Percentiles rank a stretch among this genome's conserved stretches.
phyloP scores from a whole-genome alignment of 1,139 yeast species.

The Diutina scorzettiae region DNA sequence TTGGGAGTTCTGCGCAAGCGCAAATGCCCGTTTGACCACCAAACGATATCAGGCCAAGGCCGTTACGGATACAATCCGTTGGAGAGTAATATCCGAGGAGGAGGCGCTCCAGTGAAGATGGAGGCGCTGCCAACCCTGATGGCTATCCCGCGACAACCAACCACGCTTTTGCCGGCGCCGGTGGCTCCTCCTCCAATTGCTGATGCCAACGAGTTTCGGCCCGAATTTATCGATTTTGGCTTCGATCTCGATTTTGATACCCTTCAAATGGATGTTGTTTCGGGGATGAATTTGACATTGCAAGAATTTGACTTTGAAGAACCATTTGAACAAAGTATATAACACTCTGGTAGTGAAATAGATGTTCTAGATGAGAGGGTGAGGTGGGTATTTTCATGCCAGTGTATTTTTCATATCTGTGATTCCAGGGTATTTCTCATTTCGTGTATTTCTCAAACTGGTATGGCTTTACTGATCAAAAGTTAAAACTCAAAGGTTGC shows the following conservation, averaged over 20 bases:
- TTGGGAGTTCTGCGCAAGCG: slow-evolving; percentile 9
- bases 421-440: too few species aligned
- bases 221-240: slow-evolving; percentile 4
- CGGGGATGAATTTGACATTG: neutral
- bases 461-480: too few species aligned
- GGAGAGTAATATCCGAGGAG: slow-evolving; percentile 3
- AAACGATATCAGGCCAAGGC: neutral
- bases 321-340: slow-evolving; percentile 2
- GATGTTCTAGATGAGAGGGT: too few species aligned
- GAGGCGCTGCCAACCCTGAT: neutral
- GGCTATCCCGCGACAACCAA: neutral
- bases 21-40: slow-evolving; percentile 25
- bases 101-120: neutral
- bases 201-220: neutral
- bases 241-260: slow-evolving; percentile 3
- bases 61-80: slow-evolving; percentile 1
- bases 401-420: too few species aligned
- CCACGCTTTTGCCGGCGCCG: neutral
- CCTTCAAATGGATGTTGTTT: slow-evolving; percentile 1
- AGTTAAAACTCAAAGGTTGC: too few species aligned
- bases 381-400: too few species aligned
- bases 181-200: neutral
- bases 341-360: neutral
- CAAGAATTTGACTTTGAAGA: slow-evolving; percentile 1
- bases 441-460: too few species aligned